phyloP scores from a whole-genome alignment of 2,329 filamentous ascomycete genomes.

The Microthyrium microscopicum region DNA sequence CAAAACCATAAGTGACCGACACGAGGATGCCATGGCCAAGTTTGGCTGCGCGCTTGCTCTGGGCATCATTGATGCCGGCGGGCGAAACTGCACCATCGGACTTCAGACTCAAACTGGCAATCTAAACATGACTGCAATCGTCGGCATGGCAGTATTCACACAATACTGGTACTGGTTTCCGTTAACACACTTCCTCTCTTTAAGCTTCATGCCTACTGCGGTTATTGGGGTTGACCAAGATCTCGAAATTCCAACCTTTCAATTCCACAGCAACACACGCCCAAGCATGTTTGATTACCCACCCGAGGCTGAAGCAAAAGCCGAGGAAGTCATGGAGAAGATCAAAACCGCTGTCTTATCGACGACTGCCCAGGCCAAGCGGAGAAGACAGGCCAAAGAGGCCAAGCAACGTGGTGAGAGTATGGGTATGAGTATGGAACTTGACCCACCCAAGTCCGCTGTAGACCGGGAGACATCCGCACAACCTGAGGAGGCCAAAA shows the following conservation, averaged over 20 bases:
- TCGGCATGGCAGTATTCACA: conserved; percentile 94
- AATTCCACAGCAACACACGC: conserved; percentile 86
- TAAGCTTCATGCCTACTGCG: conserved; percentile 92
- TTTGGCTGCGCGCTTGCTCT: conserved; percentile 88
- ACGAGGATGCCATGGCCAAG: conserved; percentile 99
- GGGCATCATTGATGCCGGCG: conserved; percentile 94
- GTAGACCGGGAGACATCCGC: conserved; percentile 64
- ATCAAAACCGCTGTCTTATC: conserved; percentile 92
- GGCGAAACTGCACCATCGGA: conserved; percentile 95
- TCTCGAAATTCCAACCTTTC: conserved; percentile 82
- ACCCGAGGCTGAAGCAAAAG: conserved; percentile 87
- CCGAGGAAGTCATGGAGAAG: conserved; percentile 81
- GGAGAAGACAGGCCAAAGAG: conserved; percentile 86
- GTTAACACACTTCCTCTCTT: conserved; percentile 87
- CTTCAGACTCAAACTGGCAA: conserved; percentile 96
- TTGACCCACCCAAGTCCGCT: conserved; percentile 58
- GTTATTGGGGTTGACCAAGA: conserved; percentile 91
- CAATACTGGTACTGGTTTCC: conserved; percentile 99
- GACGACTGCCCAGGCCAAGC: conserved; percentile 92
- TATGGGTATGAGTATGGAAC: conserved; percentile 60
- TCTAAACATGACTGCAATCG: conserved; percentile 94
- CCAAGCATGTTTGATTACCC: conserved; percentile 97
- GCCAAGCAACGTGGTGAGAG: conserved; percentile 75
- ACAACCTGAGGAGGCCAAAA: conserved; percentile 55
- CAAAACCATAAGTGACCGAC: conserved; percentile 85